phyloP scores from a whole-genome alignment of 768 basidiomycete species.

The Mycena metata region DNA sequence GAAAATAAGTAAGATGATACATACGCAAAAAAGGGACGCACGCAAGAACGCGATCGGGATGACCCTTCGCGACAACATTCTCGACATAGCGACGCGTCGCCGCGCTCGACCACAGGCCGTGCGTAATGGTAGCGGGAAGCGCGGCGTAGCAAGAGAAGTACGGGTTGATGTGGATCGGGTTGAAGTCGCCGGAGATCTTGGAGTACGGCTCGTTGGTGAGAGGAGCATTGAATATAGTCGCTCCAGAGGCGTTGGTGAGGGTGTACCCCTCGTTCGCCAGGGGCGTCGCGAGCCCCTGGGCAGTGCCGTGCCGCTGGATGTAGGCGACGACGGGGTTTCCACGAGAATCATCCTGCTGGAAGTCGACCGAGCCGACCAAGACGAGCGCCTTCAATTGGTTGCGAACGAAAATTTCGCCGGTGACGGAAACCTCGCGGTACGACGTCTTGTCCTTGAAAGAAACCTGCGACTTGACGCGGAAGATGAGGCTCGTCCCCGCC shows the following conservation, averaged over 20 bases:
- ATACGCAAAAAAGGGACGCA: slow-evolving; percentile 57
- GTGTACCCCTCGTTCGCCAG: slow-evolving; percentile 91
- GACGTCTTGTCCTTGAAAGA: slow-evolving; percentile 93
- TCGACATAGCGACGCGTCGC: slow-evolving; percentile 94
- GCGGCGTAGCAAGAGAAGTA: slow-evolving; percentile 96
- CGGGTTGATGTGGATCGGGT: slow-evolving; percentile 98
- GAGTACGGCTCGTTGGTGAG: slow-evolving; percentile 97
- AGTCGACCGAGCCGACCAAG: slow-evolving; percentile 90
- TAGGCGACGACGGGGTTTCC: slow-evolving; percentile 96
- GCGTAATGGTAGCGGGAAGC: slow-evolving; percentile 96
- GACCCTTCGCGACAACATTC: slow-evolving; percentile 92
- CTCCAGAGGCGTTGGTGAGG: slow-evolving; percentile 71
- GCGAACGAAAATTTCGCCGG: slow-evolving; percentile 88
- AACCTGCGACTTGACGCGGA: slow-evolving; percentile 89
- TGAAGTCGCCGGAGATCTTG: slow-evolving; percentile 96
- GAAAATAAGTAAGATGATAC: slow-evolving; percentile 21
- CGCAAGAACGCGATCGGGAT: slow-evolving; percentile 91
- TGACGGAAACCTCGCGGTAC: slow-evolving; percentile 84
- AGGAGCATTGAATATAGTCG: slow-evolving; percentile 83
- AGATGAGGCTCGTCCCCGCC: slow-evolving; percentile 87
- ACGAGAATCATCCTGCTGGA: slow-evolving; percentile 86
- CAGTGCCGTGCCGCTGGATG: slow-evolving; percentile 89
- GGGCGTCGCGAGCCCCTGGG: slow-evolving; percentile 81
- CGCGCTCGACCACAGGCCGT: slow-evolving; percentile 97
- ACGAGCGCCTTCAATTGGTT: slow-evolving; percentile 90